These are phyloP conservation scores for Zymoseptoria crescenta DNA, from an alignment of 2,329 filamentous ascomycete genomes.

Conservation along the genomic window DNA sequence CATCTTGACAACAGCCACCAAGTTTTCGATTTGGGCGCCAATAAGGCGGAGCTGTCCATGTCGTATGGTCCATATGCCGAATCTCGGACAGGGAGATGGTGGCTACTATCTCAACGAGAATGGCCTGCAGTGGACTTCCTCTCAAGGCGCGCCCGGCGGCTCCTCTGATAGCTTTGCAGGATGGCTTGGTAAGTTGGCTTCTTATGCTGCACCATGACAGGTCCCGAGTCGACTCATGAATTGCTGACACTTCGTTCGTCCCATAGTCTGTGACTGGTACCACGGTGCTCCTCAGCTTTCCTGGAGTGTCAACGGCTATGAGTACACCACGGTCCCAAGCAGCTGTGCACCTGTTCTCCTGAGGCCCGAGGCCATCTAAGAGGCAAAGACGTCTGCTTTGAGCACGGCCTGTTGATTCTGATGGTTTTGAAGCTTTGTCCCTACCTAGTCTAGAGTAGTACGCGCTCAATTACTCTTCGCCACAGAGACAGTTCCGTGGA, in stretches of 20 bases:
- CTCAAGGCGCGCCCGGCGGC: conserved; percentile 4
- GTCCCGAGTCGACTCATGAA: neutral
- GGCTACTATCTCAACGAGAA: conserved; percentile 25
- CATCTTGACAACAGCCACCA: conserved; percentile 24
- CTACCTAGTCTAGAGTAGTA: too few species aligned
- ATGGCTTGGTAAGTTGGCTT: conserved; percentile 18
- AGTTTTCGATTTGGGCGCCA: conserved; percentile 25
- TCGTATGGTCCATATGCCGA: conserved; percentile 22
- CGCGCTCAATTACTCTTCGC: too few species aligned
- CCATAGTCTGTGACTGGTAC: conserved; percentile 27
- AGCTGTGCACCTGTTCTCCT: conserved; percentile 28
- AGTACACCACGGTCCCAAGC: conserved; percentile 12
- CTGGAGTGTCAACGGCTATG: conserved; percentile 19
- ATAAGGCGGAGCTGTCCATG: conserved; percentile 9
- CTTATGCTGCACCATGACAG: neutral
- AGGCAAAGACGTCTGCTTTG: neutral
- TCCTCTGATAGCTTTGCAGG: conserved; percentile 19
- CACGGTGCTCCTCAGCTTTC: conserved; percentile 29
- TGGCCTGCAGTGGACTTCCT: conserved; percentile 26
- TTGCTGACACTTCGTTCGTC: neutral
- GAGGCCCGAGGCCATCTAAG: conserved; percentile 21
- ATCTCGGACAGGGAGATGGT: conserved; percentile 16
- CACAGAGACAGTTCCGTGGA: too few species aligned
- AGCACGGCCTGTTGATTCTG: too few species aligned
- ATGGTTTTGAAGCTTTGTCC: too few species aligned